A percentile compares a stretch with the other conserved stretches of the same genome.
Evolutionary conservation across 768 basidiomycete genomes (phyloP).

Genomic region (Russula ochroleuca): DNA sequence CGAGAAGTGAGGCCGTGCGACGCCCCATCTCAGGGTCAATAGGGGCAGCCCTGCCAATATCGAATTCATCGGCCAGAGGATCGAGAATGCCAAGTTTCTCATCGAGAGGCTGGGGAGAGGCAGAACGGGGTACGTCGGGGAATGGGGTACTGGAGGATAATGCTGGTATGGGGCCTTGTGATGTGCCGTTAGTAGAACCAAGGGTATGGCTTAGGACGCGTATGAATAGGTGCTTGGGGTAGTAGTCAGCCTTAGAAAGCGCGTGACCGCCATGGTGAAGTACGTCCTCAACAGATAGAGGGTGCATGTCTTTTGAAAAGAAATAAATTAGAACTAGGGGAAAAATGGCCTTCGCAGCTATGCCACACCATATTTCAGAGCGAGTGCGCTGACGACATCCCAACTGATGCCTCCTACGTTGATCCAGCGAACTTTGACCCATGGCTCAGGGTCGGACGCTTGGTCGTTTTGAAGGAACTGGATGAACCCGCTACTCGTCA

Average conservation of each 20-base stretch:
- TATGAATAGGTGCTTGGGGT: slow-evolving; percentile 63
- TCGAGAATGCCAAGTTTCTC: slow-evolving; percentile 20
- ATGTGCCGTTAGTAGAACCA: slow-evolving; percentile 17
- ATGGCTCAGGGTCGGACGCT: slow-evolving; percentile 48
- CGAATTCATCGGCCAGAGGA: slow-evolving; percentile 6
- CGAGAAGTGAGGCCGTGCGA: slow-evolving; percentile 21
- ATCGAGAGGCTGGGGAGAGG: slow-evolving; percentile 33
- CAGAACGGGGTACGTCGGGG: slow-evolving; percentile 36
- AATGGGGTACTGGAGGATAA: slow-evolving; percentile 24
- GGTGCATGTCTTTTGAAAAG: slow-evolving; percentile 54
- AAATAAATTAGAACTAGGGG: background rate
- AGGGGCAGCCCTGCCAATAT: slow-evolving; percentile 18
- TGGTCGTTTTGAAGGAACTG: slow-evolving; percentile 44
- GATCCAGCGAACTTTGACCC: slow-evolving; percentile 73
- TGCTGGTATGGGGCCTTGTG: background rate
- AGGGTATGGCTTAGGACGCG: slow-evolving; percentile 64
- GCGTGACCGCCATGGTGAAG: slow-evolving; percentile 49
- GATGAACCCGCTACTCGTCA: slow-evolving; percentile 62
- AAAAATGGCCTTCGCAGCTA: background rate
- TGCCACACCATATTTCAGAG: slow-evolving; percentile 55
- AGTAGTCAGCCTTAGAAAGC: slow-evolving; percentile 69
- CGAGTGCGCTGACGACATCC: slow-evolving; percentile 68
- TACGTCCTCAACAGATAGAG: slow-evolving; percentile 67
- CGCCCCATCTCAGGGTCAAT: slow-evolving; percentile 29
- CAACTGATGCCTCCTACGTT: slow-evolving; percentile 64